A percentile compares a stretch with the other conserved stretches of the same genome.
phyloP scores from a whole-genome alignment of 768 basidiomycete species.

The Pisolithus tinctorius region DNA sequence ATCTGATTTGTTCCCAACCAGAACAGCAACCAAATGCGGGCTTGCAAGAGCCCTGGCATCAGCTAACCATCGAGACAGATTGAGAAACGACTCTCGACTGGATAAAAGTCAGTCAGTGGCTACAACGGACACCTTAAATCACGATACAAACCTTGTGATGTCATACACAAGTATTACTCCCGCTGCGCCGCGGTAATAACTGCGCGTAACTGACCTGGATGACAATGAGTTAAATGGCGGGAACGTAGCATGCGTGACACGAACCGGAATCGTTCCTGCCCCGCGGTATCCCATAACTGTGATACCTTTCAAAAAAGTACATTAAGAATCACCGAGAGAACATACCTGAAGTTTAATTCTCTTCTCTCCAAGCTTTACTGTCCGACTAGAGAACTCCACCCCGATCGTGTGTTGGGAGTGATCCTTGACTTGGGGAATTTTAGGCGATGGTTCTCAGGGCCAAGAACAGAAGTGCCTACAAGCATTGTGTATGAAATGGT shows the following conservation, averaged over 20 bases:
- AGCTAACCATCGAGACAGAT: conserved; percentile 83
- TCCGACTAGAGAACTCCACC: conserved; percentile 94
- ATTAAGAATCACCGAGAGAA: not conserved
- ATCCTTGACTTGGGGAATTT: conserved; percentile 70
- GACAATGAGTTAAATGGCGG: conserved; percentile 9
- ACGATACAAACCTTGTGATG: conserved; percentile 65
- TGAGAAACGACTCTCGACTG: conserved; percentile 83
- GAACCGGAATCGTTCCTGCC: conserved; percentile 90
- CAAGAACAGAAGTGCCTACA: conserved; percentile 50
- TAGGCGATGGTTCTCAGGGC: conserved; percentile 6
- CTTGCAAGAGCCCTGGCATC: conserved; percentile 92
- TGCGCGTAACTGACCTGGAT: conserved; percentile 80
- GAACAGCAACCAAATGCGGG: conserved; percentile 80
- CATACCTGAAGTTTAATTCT: conserved; percentile 90
- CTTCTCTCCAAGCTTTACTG: conserved; percentile 89
- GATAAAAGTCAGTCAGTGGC: conserved; percentile 3
- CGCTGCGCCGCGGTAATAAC: conserved; percentile 93
- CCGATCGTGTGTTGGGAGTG: conserved; percentile 98
- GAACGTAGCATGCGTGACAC: conserved; percentile 9
- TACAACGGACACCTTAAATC: not conserved
- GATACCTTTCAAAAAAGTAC: not conserved
- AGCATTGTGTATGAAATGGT: conserved; percentile 93
- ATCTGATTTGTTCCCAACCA: conserved; percentile 96
- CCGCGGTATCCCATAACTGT: conserved; percentile 95
- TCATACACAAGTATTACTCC: conserved; percentile 92